A percentile compares a stretch with the other conserved stretches of the same genome.
These are phyloP conservation scores for Penicillium arizonense DNA, from an alignment of 495 filamentous ascomycete genomes.

Conservation along the genomic window DNA sequence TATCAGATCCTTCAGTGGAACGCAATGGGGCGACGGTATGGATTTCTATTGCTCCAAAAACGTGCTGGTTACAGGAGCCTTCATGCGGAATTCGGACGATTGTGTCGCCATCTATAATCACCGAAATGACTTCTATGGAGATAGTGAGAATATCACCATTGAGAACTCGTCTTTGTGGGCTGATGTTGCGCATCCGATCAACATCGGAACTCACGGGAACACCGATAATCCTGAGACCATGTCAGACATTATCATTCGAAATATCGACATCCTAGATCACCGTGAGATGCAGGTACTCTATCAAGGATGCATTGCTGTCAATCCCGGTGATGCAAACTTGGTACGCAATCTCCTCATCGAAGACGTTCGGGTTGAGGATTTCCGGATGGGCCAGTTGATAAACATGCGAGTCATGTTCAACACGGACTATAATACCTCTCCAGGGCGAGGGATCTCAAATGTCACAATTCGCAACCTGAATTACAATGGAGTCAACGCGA, in stretches of 20 bases:
- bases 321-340: conserved; percentile 9
- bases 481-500: conserved; percentile 10
- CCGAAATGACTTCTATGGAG: conserved; percentile 11
- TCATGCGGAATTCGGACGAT: conserved; percentile 18
- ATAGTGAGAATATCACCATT: conserved; percentile 11
- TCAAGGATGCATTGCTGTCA: conserved; percentile 15
- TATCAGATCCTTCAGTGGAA: too few relatives aligned
- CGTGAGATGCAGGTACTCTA: conserved; percentile 15
- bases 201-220: conserved; percentile 18
- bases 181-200: conserved; percentile 14
- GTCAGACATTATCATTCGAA: conserved; percentile 4
- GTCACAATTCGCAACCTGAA: conserved; percentile 9
- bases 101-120: conserved; percentile 15
- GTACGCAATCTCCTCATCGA: conserved; percentile 13
- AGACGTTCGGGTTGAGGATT: conserved; percentile 11
- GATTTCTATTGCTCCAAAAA: too few relatives aligned
- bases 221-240: conserved; percentile 8
- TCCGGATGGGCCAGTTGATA: conserved; percentile 11
- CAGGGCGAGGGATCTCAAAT: conserved; percentile 1
- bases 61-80: not conserved
- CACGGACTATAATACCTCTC: conserved; percentile 12
- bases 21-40: too few relatives aligned
- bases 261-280: conserved; percentile 16
- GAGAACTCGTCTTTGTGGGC: conserved; percentile 5
- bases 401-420: conserved; percentile 20